Conservation (phyloP, 1,284 basidiomycete species). For the Neonothopanus nambi region DNA sequence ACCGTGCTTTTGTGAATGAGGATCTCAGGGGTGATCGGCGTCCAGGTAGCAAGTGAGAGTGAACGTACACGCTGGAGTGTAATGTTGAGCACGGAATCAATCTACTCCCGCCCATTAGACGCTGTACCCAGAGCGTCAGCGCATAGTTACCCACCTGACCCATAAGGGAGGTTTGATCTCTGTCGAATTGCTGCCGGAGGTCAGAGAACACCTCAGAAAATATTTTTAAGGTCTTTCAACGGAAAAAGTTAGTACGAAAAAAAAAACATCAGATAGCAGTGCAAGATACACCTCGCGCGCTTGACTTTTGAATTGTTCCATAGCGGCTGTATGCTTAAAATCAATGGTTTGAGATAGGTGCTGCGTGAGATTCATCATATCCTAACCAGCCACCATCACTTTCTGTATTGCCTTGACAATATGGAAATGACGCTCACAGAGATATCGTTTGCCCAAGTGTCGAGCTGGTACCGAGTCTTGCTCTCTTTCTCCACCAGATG, state of each 20-base stretch:
- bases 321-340: background rate
- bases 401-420: background rate
- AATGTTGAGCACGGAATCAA: background rate
- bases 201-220: background rate
- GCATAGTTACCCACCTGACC: background rate
- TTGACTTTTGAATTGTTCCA: background rate
- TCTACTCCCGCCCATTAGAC: background rate
- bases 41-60: background rate
- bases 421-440: conserved; percentile 1
- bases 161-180: background rate
- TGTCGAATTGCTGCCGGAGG: background rate
- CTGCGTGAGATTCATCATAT: background rate
- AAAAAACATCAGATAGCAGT: too few relatives aligned
- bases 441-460: conserved; percentile 9
- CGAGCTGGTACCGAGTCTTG: conserved; percentile 20
- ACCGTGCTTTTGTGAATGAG: background rate
- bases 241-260: background rate
- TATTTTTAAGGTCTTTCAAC: background rate
- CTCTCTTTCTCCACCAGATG: conserved; percentile 47
- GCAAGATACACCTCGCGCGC: background rate
- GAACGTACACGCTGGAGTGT: conserved; percentile 3
- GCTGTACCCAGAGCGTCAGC: background rate
- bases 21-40: too few relatives aligned
- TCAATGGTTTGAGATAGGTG: conserved; percentile 2
- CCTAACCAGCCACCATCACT: background rate